Base-by-base conservation (phyloP, 257 asterid species). In the Solanum raphanifolium region DNA sequence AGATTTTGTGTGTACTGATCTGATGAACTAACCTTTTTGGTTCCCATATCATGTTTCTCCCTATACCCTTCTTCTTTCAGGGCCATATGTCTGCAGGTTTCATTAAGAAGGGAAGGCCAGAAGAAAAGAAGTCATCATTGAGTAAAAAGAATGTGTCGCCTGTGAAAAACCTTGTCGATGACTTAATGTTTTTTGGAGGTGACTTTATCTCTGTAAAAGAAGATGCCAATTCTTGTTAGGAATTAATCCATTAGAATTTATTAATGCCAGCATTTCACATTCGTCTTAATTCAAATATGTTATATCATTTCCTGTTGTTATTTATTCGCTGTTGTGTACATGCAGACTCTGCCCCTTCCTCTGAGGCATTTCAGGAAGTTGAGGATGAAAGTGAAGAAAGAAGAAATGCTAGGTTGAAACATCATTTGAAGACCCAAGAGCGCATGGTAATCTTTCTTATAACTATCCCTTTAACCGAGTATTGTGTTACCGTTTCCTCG, bases 361-460 rank as follows among this genome's bases (percentile, higher is more conserved):
- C 95, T 81, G 98, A 87, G 48, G 94, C 88, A 91, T 97, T 97
- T 88, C 91, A 91, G 58, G 98, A 95, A 91, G 88, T 93, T 76
- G 95, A 93, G 78, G 98, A 93, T 78, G 98, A 97, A 90, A 93
- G 95, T 88, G 93, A 88, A 72, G 99, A 95, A 87, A 91, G 98
- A 89, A 92, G 99, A 88, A 91, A 88, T 88, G 96, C 98, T 75
- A 92, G 99, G 92, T 90, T 92, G 68, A 93, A 89, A 65, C 94
- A 95, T 68, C 91, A 93, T 88, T 90, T 91, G 91, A 93, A 93
- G 90, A 94, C 88, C 79, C 95, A 94, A 87, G 94, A 88, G 65
- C 98, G 98, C 89, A 93, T 97, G 98, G 99, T 97, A 46, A 41
- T 66, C 27, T 29, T 48, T 9, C 69, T 29, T 82, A 29, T 82